Percentiles rank a stretch among this genome's conserved stretches.
These are phyloP conservation scores for Saccharomycopsis olivae DNA, from an alignment of 805 yeast species.

Conservation along the genomic window DNA sequence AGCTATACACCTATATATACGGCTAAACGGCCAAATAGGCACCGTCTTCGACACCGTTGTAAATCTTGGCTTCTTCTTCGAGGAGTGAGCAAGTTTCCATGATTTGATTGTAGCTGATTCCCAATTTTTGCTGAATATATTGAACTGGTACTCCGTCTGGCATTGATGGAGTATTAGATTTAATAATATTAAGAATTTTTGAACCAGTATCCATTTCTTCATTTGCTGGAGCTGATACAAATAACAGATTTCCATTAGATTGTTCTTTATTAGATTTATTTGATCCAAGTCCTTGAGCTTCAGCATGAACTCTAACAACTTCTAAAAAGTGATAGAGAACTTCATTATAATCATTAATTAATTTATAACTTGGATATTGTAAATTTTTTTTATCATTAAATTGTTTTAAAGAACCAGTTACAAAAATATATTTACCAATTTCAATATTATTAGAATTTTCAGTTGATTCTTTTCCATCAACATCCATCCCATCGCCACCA, in stretches of 20 bases:
- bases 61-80: conserved; percentile 58
- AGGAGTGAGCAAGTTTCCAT: conserved; percentile 40
- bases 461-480: conserved; percentile 19
- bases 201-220: conserved; percentile 29
- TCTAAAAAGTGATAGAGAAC: conserved; percentile 57
- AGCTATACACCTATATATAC: too few species aligned
- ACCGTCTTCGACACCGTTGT: conserved; percentile 59
- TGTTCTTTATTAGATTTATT: conserved; percentile 15
- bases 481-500: conserved; percentile 23
- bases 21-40: conserved; percentile 41
- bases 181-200: conserved; percentile 36
- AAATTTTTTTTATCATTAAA: conserved; percentile 55
- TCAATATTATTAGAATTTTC: conserved; percentile 24
- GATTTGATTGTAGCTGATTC: conserved; percentile 38
- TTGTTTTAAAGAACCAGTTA: conserved; percentile 45
- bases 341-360: conserved; percentile 54
- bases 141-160: conserved; percentile 68
- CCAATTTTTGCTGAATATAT: conserved; percentile 47
- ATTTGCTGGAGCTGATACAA: conserved; percentile 32
- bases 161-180: conserved; percentile 44
- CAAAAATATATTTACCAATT: conserved; percentile 50
- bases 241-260: conserved; percentile 26
- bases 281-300: conserved; percentile 39
- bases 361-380: conserved; percentile 50
- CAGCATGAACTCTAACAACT: conserved; percentile 47